Conservation (phyloP, 2,329 filamentous ascomycete genomes). For the Triangularia setosa region DNA sequence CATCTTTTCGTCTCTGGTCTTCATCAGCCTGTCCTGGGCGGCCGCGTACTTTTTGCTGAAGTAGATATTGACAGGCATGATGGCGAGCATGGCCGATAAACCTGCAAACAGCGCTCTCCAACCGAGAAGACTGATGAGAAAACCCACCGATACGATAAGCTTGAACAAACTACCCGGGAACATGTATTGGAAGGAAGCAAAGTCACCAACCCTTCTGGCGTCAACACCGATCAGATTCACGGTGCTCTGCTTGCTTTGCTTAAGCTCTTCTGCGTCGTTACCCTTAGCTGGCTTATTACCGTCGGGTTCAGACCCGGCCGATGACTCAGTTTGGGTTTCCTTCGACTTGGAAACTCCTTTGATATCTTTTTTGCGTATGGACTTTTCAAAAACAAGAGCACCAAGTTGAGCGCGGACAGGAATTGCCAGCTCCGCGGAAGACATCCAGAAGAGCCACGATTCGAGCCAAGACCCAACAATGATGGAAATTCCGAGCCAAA, state of each 20-base stretch:
- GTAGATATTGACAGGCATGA: conserved; percentile 65
- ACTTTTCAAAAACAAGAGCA: conserved; percentile 71
- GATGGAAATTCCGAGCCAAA: conserved; percentile 58
- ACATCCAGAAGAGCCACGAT: conserved; percentile 63
- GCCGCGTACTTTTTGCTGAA: conserved; percentile 61
- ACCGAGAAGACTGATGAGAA: conserved; percentile 66
- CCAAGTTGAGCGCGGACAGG: conserved; percentile 68
- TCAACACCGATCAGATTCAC: conserved; percentile 80
- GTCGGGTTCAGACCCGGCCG: conserved; percentile 25
- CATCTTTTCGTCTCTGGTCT: conserved; percentile 70
- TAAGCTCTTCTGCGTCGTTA: conserved; percentile 43
- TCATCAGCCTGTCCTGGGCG: conserved; percentile 69
- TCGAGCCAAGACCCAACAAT: conserved; percentile 59
- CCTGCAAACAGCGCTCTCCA: conserved; percentile 66
- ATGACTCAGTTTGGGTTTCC: conserved; percentile 30
- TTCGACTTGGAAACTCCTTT: conserved; percentile 55
- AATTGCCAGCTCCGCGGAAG: conserved; percentile 58
- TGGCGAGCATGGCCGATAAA: conserved; percentile 58
- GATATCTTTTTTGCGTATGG: conserved; percentile 72
- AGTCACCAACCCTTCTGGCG: conserved; percentile 63
- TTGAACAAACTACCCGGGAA: conserved; percentile 61
- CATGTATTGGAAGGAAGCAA: conserved; percentile 62
- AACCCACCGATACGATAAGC: conserved; percentile 60
- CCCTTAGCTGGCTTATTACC: conserved; percentile 32
- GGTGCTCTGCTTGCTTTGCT: conserved; percentile 61